Evolutionary conservation across 352 stramenopile species (phyloP), one percentile per base, ranked within the genome.

Genomic region (Globisporangium parvum): DNA sequence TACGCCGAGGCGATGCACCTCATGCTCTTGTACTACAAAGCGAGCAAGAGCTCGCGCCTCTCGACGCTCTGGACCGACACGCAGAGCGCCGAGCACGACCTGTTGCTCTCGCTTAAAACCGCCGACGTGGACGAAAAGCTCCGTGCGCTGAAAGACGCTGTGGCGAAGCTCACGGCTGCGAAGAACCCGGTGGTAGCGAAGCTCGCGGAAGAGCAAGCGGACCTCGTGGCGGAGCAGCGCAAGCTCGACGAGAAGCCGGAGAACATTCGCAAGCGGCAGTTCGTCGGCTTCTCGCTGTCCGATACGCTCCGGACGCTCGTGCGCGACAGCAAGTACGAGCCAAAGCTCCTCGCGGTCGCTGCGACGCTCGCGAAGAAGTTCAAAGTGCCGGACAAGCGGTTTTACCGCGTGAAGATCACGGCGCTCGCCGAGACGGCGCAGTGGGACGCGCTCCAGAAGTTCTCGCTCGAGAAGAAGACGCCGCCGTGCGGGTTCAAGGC

Each of bases 391-490:
- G 88, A 96, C 55, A 96, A 97, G 69, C 82, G 84, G 9, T 88
- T 95, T 47, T 97, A 93, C 63, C 82, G 88, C 57, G 81, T 96
- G 41, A 96, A 96, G 66, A 96, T 96, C 57, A 85, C 90, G 52
- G 87, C 86, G 35, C 67, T 96, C 6, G 83, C 83, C 5, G 78
- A 93, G 55, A 93, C 77, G 15, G 70, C 76, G 15, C 84, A 97
- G 47, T 97, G 88, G 86, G 85, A 92, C 60, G 73, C 77, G 26
- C 71, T 97, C 47, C 83, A 91, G 52, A 93, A 93, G 60, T 91
- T 93, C 44, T 93, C 83, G 28, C 73, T 80, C 58, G 83, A 93
- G 62, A 91, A 91, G 73, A 93, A 93, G 68, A 91, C 70, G 15
- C 83, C 83, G 18, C 83, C 83, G 33, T 93, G 83, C 31, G 83